Conservation (phyloP, 192 early-diverging fungal genomes). For the Coemansia sp. region DNA sequence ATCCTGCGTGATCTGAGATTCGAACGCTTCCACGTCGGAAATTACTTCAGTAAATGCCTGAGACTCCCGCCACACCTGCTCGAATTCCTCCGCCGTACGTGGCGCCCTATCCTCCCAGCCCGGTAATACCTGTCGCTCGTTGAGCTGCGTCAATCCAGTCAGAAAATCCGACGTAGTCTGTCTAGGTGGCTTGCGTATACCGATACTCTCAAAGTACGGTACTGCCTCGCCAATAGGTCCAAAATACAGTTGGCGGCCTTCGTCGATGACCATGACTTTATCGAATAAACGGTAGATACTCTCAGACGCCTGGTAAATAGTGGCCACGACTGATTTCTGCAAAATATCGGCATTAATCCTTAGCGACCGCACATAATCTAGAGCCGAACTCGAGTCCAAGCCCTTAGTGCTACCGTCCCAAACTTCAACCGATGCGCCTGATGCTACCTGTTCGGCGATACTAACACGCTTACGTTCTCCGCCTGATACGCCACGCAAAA, state of each 20-base stretch:
- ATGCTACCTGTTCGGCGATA: slow-evolving; percentile 61
- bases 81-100: slow-evolving; percentile 63
- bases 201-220: slow-evolving; percentile 62
- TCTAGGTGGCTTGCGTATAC: slow-evolving; percentile 61
- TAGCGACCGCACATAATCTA: slow-evolving; percentile 72
- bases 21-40: slow-evolving; percentile 48
- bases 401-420: slow-evolving; percentile 67
- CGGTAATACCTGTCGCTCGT: slow-evolving; percentile 55
- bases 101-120: slow-evolving; percentile 63
- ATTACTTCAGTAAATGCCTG: slow-evolving; percentile 29
- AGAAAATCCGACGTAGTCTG: slow-evolving; percentile 74
- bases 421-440: slow-evolving; percentile 55
- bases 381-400: slow-evolving; percentile 56
- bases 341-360: slow-evolving; percentile 69
- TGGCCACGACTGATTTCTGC: slow-evolving; percentile 60
- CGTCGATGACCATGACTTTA: slow-evolving; percentile 65
- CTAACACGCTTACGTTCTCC: slow-evolving; percentile 67
- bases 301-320: slow-evolving; percentile 72
- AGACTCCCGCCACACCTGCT: slow-evolving; percentile 58
- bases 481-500: slow-evolving; percentile 64
- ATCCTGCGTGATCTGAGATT: slow-evolving; percentile 21
- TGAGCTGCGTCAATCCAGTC: slow-evolving; percentile 66
- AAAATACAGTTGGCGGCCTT: slow-evolving; percentile 70
- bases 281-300: slow-evolving; percentile 76
- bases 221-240: slow-evolving; percentile 62